Evolutionary conservation across 441 rosid species (phyloP).

Genomic region (Corymbia calophylla): DNA sequence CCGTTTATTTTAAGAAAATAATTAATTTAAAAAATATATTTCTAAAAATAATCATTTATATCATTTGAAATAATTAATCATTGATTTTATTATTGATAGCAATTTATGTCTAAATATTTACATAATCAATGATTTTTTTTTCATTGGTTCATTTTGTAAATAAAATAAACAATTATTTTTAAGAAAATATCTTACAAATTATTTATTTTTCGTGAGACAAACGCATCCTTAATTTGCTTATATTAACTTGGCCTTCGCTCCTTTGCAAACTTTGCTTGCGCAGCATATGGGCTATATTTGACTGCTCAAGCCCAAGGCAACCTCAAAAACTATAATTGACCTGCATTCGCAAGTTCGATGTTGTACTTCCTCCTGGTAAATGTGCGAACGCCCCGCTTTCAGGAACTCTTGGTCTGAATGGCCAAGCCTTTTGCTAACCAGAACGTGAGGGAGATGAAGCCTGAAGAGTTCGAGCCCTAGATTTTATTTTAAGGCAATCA

Average conservation of each 20-base stretch:
- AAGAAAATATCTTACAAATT: not conserved
- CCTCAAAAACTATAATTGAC: not conserved
- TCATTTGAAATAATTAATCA: not conserved
- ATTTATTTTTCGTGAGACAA: not conserved
- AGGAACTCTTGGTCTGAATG: not conserved
- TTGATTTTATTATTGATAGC: rapidly evolving
- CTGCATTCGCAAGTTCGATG: not conserved
- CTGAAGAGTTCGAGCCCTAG: not conserved
- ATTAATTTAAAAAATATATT: not conserved
- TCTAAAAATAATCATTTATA: not conserved
- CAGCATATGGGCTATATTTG: not conserved
- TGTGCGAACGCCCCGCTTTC: not conserved
- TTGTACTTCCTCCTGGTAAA: not conserved
- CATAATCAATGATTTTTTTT: not conserved
- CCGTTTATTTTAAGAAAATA: not conserved
- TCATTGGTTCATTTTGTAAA: not conserved
- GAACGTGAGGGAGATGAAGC: not conserved
- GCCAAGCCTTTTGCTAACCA: not conserved
- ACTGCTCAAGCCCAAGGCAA: not conserved
- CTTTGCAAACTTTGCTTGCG: not conserved
- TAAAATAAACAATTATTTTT: not conserved
- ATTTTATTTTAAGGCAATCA: not conserved
- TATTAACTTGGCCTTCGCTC: not conserved
- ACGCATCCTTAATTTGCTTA: too few relatives aligned
- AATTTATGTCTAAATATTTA: not conserved